Percentiles rank a stretch among this genome's conserved stretches.
These are phyloP conservation scores for Penicillium sp. DNA, from an alignment of 2,329 filamentous ascomycete species.

Conservation along the genomic window DNA sequence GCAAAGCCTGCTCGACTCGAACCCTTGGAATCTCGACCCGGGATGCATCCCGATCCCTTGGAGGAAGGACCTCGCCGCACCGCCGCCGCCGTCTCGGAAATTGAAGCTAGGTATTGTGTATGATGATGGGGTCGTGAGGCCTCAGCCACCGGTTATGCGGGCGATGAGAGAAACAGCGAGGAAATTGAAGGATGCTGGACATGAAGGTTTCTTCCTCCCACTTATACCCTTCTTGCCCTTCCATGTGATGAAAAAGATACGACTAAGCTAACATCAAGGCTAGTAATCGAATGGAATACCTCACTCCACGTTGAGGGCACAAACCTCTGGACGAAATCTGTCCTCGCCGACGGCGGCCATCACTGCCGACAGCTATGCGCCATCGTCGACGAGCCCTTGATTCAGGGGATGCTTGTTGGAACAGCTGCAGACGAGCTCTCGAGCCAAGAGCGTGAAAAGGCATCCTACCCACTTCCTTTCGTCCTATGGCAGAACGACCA, in stretches of 20 bases:
- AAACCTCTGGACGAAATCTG: constrained; percentile 35
- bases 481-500: background rate
- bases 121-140: constrained; percentile 63
- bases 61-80: constrained; percentile 30
- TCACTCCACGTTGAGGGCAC: constrained; percentile 29
- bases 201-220: constrained; percentile 40
- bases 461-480: constrained; percentile 1
- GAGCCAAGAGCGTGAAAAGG: constrained; percentile 28
- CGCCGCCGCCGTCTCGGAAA: constrained; percentile 42
- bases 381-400: constrained; percentile 35
- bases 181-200: constrained; percentile 63
- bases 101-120: constrained; percentile 64
- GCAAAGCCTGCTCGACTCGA: constrained; percentile 27
- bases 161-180: constrained; percentile 56
- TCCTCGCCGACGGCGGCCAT: constrained; percentile 38
- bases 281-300: constrained; percentile 40
- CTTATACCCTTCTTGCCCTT: background rate
- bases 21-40: constrained; percentile 43
- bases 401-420: constrained; percentile 41
- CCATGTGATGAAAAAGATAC: background rate
- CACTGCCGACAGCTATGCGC: constrained; percentile 32
- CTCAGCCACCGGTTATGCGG: constrained; percentile 63
- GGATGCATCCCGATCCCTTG: constrained; percentile 42
- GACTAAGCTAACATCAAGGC: background rate
- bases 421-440: constrained; percentile 30